Conservation (phyloP, 2,329 filamentous ascomycete species). For the Colletotrichum falcatum region DNA sequence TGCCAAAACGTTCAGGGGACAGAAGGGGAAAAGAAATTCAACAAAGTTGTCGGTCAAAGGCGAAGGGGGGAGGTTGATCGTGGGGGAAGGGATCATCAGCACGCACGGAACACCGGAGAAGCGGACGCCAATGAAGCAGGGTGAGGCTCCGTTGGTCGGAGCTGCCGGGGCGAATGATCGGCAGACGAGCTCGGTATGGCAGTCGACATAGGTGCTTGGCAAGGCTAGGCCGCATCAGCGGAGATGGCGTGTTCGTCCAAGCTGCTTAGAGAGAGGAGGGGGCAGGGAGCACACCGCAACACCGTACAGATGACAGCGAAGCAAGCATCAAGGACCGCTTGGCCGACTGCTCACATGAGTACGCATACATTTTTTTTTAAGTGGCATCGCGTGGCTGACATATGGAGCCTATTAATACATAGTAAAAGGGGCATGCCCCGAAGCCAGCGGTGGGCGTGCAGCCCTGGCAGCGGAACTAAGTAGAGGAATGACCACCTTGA, state of each 20-base stretch:
- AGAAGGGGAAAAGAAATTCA: conserved; percentile 11
- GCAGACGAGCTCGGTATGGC: conserved; percentile 25
- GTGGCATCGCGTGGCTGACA: neutral
- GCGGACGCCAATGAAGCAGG: conserved; percentile 17
- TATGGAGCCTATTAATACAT: neutral
- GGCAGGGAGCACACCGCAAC: conserved; percentile 31
- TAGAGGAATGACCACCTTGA: neutral
- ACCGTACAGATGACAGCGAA: conserved; percentile 17
- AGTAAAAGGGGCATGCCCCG: neutral
- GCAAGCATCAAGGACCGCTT: conserved; percentile 18
- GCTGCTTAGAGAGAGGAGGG: neutral
- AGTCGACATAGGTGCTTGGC: conserved; percentile 30
- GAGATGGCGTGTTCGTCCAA: neutral
- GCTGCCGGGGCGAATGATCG: conserved; percentile 33
- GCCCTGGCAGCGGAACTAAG: conserved; percentile 4
- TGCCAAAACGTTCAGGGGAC: conserved; percentile 14
- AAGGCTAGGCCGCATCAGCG: conserved; percentile 35
- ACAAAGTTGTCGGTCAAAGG: neutral
- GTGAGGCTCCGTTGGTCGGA: conserved; percentile 39
- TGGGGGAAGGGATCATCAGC: conserved; percentile 20
- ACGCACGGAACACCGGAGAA: conserved; percentile 30
- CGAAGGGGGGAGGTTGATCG: neutral
- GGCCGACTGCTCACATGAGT: conserved; percentile 20
- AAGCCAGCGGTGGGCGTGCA: neutral
- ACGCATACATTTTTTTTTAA: conserved; percentile 10